A percentile compares a stretch with the other conserved stretches of the same genome.
These are phyloP conservation scores for Scheffersomyces lignicola DNA, from an alignment of 1,139 yeast genomes.

Conservation along the genomic window DNA sequence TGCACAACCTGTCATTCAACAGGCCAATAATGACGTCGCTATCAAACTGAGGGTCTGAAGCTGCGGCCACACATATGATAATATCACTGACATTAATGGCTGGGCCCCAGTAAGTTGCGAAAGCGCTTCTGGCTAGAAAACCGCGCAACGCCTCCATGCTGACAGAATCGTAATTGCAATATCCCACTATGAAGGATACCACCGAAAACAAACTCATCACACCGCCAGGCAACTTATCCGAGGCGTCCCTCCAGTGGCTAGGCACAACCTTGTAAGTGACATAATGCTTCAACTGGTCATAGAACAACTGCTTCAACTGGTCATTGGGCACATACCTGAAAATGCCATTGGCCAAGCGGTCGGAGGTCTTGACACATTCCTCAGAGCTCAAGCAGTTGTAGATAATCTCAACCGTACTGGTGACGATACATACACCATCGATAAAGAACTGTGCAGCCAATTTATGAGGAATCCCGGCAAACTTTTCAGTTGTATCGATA, in stretches of 20 bases:
- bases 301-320: neutral
- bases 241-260: neutral
- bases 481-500: neutral
- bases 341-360: neutral
- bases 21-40: neutral
- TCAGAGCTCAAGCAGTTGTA: neutral
- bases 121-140: neutral
- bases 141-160: slow-evolving; percentile 3
- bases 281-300: slow-evolving; percentile 1
- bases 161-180: neutral
- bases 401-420: neutral
- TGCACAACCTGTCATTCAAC: neutral
- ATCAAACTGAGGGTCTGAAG: slow-evolving; percentile 4
- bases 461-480: neutral
- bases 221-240: neutral
- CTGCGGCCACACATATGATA: slow-evolving; percentile 2
- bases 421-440: slow-evolving; percentile 1
- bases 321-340: neutral
- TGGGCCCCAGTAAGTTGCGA: slow-evolving; percentile 3
- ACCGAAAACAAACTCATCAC: neutral
- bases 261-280: slow-evolving; percentile 1
- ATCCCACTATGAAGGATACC: neutral
- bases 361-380: neutral
- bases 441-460: neutral
- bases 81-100: slow-evolving; percentile 2